Percentiles rank a stretch among this genome's conserved stretches.
Conservation (phyloP, 345 rosid species). For the Salix brachista region DNA sequence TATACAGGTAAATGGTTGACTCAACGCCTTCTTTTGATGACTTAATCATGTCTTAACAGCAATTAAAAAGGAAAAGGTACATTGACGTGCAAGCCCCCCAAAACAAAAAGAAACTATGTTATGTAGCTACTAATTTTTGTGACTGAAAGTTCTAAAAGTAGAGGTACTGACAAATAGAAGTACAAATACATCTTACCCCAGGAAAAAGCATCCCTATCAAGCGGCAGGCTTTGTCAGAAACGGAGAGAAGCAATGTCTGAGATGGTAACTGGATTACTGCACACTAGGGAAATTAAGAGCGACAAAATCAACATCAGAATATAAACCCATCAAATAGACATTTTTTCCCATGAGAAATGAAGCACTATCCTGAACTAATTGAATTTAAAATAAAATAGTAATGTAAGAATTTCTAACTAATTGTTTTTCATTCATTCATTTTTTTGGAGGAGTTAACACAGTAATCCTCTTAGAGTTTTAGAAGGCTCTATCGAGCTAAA, state of each 20-base stretch:
- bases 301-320: constrained; percentile 17
- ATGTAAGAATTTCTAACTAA: not conserved
- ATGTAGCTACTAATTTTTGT: not conserved
- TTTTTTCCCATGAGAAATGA: not conserved
- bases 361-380: not conserved
- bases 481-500: not conserved
- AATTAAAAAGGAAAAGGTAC: not conserved
- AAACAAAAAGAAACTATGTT: not conserved
- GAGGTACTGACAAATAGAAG: not conserved
- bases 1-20: not conserved
- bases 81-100: not conserved
- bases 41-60: not conserved
- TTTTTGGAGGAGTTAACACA: not conserved
- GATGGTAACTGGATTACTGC: constrained; percentile 96
- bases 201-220: constrained; percentile 98
- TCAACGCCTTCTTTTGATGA: not conserved
- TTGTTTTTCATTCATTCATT: too few relatives aligned
- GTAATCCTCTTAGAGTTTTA: not conserved
- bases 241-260: constrained; percentile 88
- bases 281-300: constrained; percentile 45
- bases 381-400: not conserved
- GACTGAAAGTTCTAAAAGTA: not conserved
- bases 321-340: constrained; percentile 6
- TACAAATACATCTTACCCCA: constrained; percentile 55
- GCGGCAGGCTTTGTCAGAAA: constrained; percentile 89